Evolutionary conservation across 768 basidiomycete species (phyloP).

Genomic region (Termitomyces titanicus): DNA sequence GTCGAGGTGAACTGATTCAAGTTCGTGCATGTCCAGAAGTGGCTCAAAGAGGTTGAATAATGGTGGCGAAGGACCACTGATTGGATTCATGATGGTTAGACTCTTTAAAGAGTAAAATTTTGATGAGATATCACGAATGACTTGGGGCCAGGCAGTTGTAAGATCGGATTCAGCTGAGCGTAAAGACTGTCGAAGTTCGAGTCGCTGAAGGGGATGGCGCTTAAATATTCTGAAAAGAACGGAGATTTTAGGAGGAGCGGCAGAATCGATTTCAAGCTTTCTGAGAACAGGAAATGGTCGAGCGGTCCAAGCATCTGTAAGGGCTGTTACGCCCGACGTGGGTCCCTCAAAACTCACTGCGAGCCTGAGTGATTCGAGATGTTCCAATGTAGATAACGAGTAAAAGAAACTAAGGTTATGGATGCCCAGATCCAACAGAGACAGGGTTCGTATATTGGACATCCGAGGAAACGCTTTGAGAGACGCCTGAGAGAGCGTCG

Average conservation of each 20-base stretch:
- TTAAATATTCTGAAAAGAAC: conserved; percentile 2
- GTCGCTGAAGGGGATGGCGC: conserved; percentile 1
- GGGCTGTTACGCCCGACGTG: background rate
- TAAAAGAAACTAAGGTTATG: conserved; percentile 3
- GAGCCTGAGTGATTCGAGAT: conserved; percentile 1
- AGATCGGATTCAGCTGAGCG: background rate
- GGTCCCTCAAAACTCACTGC: background rate
- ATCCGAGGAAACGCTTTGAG: background rate
- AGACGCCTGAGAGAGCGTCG: background rate
- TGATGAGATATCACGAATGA: background rate
- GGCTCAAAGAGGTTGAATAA: conserved; percentile 4
- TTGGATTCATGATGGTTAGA: background rate
- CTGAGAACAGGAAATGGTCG: conserved; percentile 1
- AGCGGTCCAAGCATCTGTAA: background rate
- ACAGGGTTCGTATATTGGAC: background rate
- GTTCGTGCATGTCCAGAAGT: conserved; percentile 1
- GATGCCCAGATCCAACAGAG: background rate
- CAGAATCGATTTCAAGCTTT: background rate
- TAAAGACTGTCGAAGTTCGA: background rate
- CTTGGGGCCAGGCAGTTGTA: background rate
- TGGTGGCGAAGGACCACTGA: background rate
- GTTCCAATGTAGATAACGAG: background rate
- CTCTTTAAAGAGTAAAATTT: conserved; percentile 3
- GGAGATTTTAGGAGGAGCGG: background rate
- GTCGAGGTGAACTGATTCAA: conserved; percentile 2